Evolutionary conservation across 169 alveolate species (phyloP).

Genomic region (Plasmodium adleri): DNA sequence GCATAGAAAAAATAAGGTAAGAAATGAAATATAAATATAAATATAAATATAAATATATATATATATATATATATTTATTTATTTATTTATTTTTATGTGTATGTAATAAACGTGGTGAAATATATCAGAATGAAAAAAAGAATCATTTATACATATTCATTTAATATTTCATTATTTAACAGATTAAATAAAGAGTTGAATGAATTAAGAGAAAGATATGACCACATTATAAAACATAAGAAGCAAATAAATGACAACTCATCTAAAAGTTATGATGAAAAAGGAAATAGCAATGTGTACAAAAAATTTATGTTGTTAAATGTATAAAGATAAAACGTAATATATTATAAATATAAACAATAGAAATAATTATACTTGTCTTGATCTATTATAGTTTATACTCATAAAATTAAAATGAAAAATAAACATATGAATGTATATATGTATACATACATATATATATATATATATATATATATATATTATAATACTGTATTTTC

Average conservation of each 20-base stretch:
- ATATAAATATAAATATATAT: constrained; percentile 3
- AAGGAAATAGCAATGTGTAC: neutral
- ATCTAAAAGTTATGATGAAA: neutral
- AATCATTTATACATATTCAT: too few species aligned
- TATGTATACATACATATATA: too few species aligned
- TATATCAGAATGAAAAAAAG: too few species aligned
- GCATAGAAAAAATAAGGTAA: constrained; percentile 63
- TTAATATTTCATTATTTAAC: neutral
- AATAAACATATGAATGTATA: too few species aligned
- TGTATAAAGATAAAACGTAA: neutral
- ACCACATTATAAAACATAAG: constrained; percentile 24
- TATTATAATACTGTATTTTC: too few species aligned
- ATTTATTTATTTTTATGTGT: neutral
- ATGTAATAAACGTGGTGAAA: neutral
- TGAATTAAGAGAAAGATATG: constrained; percentile 57
- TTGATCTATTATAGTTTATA: too few species aligned
- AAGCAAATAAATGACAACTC: neutral
- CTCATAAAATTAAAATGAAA: too few species aligned
- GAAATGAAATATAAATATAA: neutral
- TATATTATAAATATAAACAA: too few species aligned
- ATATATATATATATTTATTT: constrained; percentile 5
- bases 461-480: too few species aligned
- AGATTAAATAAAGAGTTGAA: constrained; percentile 49
- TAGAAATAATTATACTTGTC: too few species aligned
- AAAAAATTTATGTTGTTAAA: constrained; percentile 15